phyloP scores from a whole-genome alignment of 768 basidiomycete genomes.

The Leucogyrophana mollusca region DNA sequence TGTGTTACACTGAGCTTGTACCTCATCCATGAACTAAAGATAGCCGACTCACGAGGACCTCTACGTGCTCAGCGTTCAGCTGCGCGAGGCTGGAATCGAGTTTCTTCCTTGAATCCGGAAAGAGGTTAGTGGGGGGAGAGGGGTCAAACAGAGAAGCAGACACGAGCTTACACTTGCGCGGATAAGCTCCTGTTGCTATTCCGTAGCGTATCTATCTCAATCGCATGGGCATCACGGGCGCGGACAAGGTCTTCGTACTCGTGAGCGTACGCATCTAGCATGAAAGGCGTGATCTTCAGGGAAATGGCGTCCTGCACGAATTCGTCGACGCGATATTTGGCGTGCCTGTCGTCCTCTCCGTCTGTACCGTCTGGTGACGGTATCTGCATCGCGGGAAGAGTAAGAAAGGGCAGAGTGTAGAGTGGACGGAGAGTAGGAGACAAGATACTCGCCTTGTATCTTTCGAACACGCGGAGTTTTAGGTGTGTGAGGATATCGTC shows the following conservation, averaged over 20 bases:
- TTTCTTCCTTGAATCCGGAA: slow-evolving; percentile 53
- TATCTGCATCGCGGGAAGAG: slow-evolving; percentile 18
- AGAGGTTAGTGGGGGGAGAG: slow-evolving; percentile 4
- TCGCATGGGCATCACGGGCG: slow-evolving; percentile 76
- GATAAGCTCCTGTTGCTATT: slow-evolving; percentile 75
- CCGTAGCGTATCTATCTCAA: slow-evolving; percentile 80
- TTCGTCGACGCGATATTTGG: slow-evolving; percentile 66
- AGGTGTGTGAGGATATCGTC: slow-evolving; percentile 87
- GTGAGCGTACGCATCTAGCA: slow-evolving; percentile 86
- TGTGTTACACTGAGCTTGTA: slow-evolving; percentile 33
- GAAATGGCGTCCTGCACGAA: slow-evolving; percentile 88
- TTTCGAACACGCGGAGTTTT: slow-evolving; percentile 79
- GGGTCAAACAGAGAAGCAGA: background rate
- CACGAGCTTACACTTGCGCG: slow-evolving; percentile 68
- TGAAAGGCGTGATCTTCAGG: slow-evolving; percentile 89
- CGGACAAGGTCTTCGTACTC: slow-evolving; percentile 85
- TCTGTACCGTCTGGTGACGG: slow-evolving; percentile 25
- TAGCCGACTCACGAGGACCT: slow-evolving; percentile 52
- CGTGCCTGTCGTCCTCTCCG: slow-evolving; percentile 12
- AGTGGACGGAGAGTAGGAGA: too few relatives aligned
- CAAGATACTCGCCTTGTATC: slow-evolving; percentile 56
- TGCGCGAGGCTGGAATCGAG: slow-evolving; percentile 79
- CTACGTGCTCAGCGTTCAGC: slow-evolving; percentile 80
- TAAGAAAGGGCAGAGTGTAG: background rate
- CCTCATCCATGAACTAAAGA: slow-evolving; percentile 10